Evolutionary conservation across 805 yeast species (phyloP), one percentile per base, ranked within the genome.

Genomic region (Metschnikowia koreensis): DNA sequence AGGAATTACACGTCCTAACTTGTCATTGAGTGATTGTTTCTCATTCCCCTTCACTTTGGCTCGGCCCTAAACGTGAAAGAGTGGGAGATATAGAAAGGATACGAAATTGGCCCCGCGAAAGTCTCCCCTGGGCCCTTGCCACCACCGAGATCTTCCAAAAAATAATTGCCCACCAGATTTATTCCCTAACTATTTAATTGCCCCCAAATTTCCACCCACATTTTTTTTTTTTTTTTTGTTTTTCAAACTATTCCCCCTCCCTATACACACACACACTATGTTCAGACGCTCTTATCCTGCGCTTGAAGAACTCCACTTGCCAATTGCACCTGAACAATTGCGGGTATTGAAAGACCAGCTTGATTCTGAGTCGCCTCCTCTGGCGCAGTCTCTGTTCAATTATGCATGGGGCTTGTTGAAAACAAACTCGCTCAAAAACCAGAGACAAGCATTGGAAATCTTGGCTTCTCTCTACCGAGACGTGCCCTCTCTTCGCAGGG

Each of bases 341-440:
- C 85, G 82, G 13, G 80, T 91, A 0, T 78, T 94, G 31, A 84
- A 82, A 56, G 80, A 83, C 59, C 97, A 90, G 62, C 90, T 89
- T 39, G 81, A 83, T 28, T 75, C 86, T 1, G 98, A 94, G 66
- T 84, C 87, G 33, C 96, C 94, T 6, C 91, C 89, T 0, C 78
- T 92, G 0, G 79, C 88, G 0, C 97, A 91, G 67, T 86, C 97
- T 2, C 81, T 84, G 52, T 94, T 94, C 78, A 94, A 96, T 69
- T 89, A 88, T 61, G 96, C 97, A 0, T 94, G 99, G 99, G 99
- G 96, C 3, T 74, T 94, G 46, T 81, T 96, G 56, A 92, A 90
- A 66, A 84, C 96, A 1, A 65, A 68, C 46, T 75, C 77, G 46
- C 74, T 76, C 22, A 77, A 75, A 38, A 86, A 88, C 55, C 96